Conservation (phyloP, 1,139 yeast genomes). For the Geotrichum bryndzae region DNA sequence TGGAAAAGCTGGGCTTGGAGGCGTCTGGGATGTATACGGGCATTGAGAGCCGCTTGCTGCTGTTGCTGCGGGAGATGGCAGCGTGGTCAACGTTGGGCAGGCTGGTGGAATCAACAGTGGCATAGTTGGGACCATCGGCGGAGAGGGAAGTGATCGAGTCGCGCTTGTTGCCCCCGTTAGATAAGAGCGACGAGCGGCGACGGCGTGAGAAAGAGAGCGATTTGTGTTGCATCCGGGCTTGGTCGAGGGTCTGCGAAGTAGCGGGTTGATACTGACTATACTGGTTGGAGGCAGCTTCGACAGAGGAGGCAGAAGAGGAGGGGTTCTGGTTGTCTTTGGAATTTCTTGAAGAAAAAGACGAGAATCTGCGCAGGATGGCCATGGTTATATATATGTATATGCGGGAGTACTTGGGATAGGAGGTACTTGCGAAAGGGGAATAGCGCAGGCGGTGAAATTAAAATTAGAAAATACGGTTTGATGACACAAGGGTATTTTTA, state of each 20-base stretch:
- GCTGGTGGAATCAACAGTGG: neutral
- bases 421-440: neutral
- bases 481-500: too few species aligned
- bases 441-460: neutral
- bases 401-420: neutral
- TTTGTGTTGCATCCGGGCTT: neutral
- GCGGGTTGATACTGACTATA: neutral
- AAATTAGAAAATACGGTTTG: neutral
- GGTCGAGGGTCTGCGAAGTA: neutral
- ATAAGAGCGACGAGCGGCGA: neutral
- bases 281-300: neutral
- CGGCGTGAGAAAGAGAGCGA: neutral
- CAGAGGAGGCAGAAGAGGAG: neutral
- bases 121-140: neutral
- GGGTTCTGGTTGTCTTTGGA: neutral
- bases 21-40: neutral
- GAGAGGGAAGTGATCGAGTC: neutral
- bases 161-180: neutral
- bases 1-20: slow-evolving; percentile 25
- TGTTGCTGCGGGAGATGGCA: neutral
- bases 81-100: neutral
- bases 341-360: slow-evolving; percentile 1
- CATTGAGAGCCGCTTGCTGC: neutral
- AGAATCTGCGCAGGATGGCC: neutral
- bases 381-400: neutral